Percentiles rank a stretch among this genome's conserved stretches.
phyloP scores from a whole-genome alignment of 345 rosid species.

The Luvunga scandens region DNA sequence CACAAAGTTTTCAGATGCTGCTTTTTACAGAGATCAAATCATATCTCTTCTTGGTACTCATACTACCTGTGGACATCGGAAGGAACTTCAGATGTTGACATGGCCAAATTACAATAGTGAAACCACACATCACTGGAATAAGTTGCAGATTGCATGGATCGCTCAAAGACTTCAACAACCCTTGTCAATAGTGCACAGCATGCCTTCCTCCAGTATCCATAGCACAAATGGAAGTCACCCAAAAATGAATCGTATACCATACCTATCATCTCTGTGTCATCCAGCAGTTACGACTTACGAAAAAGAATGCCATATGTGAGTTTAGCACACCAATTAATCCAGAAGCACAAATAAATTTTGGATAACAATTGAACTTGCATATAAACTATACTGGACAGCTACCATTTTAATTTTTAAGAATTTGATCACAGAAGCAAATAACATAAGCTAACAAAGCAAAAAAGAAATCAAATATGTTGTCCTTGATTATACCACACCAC shows the following conservation, averaged over 20 bases:
- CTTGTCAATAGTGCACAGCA: constrained; percentile 48
- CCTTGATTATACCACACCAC: too few species aligned
- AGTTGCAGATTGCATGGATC: constrained; percentile 62
- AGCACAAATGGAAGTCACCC: constrained; percentile 75
- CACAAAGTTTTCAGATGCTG: neutral
- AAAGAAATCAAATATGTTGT: too few species aligned
- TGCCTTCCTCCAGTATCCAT: constrained; percentile 80
- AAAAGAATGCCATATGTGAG: neutral
- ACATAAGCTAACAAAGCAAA: too few species aligned
- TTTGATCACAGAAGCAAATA: too few species aligned
- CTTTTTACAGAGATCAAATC: neutral
- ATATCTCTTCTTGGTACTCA: neutral
- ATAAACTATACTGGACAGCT: too few species aligned
- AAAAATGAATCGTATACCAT: constrained; percentile 75
- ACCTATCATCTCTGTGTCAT: constrained; percentile 52
- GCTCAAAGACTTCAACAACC: constrained; percentile 68
- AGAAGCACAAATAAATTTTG: neutral
- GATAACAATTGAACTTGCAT: too few species aligned
- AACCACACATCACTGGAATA: constrained; percentile 73
- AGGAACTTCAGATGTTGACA: constrained; percentile 61
- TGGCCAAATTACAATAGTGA: constrained; percentile 62
- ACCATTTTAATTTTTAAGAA: too few species aligned
- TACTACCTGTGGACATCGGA: constrained; percentile 69
- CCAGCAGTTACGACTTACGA: constrained; percentile 41
- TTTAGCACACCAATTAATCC: neutral